Evolutionary conservation across 768 basidiomycete genomes (phyloP), one percentile per base, ranked within the genome.

Genomic region (Lentinula boryana): DNA sequence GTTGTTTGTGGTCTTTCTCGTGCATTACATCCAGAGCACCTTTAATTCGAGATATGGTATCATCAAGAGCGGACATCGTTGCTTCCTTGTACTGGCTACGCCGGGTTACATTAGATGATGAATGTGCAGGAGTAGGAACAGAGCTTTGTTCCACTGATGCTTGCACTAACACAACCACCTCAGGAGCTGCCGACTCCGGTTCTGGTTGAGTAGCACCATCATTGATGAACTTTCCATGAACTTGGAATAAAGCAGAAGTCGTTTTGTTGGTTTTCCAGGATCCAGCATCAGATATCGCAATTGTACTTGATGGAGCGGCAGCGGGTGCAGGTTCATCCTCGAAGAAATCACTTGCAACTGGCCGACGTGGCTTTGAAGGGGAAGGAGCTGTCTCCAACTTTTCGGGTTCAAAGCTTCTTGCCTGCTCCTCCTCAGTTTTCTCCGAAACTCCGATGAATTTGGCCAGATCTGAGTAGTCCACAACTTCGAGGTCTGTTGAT

Each of bases 1-100:
- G 36, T 27, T 27, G 60, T 63, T 67, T 68, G 44, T 66, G 67
- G 32, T 76, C 77, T 62, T 74, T 74, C 48, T 81, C 80, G 48
- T 86, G 87, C 84, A 89, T 88, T 33, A 79, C 80, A 68, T 84
- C 81, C 60, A 94, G 67, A 13, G 87, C 92, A 35, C 89, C 91
- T 67, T 87, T 93, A 67, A 94, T 93, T 44, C 92, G 84, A 5
- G 89, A 90, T 83, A 94, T 91, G 31, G 85, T 83, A 68, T 94
- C 90, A 67, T 91, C 85, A 63, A 93, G 73, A 16, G 90, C 82
- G 2, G 89, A 86, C 84, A 92, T 90, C 8, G 76, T 68, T 23
- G 81, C 75, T 64, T 81, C 81, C 62, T 77, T 80, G 69, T 80
- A 78, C 63, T 78, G 78, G 23, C 54, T 69, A 44, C 82, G 77